Evolutionary conservation across 306 rosid genomes (phyloP).

Genomic region (Cucurbita argyrosperma): DNA sequence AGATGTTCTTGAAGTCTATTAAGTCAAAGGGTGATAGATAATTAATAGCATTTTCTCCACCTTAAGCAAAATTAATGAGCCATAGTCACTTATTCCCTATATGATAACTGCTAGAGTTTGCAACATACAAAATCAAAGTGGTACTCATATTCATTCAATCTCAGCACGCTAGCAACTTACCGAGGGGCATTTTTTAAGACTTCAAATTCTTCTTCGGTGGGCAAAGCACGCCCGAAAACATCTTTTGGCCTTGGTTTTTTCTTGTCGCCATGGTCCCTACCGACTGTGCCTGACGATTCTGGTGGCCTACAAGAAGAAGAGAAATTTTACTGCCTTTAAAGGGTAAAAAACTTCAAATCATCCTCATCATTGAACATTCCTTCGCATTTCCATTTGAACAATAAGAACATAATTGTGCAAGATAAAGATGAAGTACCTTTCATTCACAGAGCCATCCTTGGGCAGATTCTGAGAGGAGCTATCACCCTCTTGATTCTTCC

Average conservation of each 20-base stretch:
- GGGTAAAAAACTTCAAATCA: background rate
- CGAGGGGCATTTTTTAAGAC: constrained; percentile 82
- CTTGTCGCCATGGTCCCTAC: constrained; percentile 32
- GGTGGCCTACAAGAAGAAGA: constrained; percentile 16
- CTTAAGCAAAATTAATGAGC: background rate
- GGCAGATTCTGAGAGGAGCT: constrained; percentile 16
- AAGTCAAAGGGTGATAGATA: background rate
- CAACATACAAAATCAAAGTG: background rate
- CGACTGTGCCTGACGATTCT: constrained; percentile 16
- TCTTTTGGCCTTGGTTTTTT: constrained; percentile 79
- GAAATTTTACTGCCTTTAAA: background rate
- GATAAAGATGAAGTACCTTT: constrained; percentile 21
- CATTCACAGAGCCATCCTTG: constrained; percentile 27
- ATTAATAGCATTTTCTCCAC: background rate
- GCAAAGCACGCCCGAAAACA: constrained; percentile 84
- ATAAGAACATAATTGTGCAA: background rate
- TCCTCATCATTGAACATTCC: background rate
- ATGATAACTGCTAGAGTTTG: background rate
- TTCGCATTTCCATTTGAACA: background rate
- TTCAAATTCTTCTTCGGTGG: constrained; percentile 84
- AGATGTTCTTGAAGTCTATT: background rate
- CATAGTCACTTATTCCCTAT: background rate
- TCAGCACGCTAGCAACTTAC: constrained; percentile 21
- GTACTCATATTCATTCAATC: background rate
- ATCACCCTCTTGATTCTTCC: constrained; percentile 23